Evolutionary conservation across 2,329 filamentous ascomycete genomes (phyloP).

Genomic region (Graphilbum sp.): DNA sequence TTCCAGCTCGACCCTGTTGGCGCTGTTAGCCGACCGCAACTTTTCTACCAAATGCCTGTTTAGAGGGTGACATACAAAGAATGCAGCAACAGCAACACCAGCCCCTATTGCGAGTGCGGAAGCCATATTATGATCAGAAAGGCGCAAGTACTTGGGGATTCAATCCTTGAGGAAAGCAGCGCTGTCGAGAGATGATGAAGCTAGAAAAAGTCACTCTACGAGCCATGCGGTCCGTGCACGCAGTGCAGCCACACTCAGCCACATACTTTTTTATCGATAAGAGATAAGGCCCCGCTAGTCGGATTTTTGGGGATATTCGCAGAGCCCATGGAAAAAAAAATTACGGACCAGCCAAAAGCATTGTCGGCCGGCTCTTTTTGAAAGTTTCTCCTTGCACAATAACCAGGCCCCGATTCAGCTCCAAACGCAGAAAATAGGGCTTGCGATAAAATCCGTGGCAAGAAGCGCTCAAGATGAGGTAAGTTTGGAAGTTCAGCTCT

Average conservation of each 20-base stretch:
- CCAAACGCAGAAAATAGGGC: no score
- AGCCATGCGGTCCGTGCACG: background rate
- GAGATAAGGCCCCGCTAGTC: slow-evolving; percentile 10
- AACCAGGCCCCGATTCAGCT: no score
- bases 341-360: background rate
- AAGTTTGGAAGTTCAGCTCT: background rate
- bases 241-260: background rate
- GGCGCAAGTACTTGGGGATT: no score
- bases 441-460: no score
- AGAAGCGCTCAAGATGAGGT: slow-evolving; percentile 7
- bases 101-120: slow-evolving; percentile 41
- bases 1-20: slow-evolving; percentile 72
- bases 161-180: background rate
- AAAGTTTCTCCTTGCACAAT: no score
- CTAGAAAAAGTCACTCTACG: background rate
- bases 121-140: slow-evolving; percentile 27
- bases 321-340: slow-evolving; percentile 3
- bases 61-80: slow-evolving; percentile 44
- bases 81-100: slow-evolving; percentile 48
- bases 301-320: slow-evolving; percentile 3
- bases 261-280: slow-evolving; percentile 4
- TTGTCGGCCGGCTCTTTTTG: slow-evolving; percentile 6
- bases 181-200: no score
- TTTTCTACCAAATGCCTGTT: no score
- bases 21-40: no score